phyloP scores from a whole-genome alignment of 768 basidiomycete species.

The Rhizopogon vinicolor region DNA sequence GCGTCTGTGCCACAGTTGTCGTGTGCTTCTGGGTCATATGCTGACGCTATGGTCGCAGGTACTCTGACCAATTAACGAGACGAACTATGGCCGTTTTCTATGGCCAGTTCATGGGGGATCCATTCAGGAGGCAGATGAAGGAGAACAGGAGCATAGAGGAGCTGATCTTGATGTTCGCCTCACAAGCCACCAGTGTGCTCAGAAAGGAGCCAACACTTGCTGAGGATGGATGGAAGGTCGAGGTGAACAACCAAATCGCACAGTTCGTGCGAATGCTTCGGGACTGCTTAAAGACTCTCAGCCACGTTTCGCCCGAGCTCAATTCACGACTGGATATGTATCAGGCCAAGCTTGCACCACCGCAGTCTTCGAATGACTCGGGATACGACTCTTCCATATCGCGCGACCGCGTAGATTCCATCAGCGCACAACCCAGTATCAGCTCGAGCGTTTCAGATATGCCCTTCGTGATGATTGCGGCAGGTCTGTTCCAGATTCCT shows the following conservation, averaged over 20 bases:
- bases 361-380: constrained; percentile 54
- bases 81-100: constrained; percentile 92
- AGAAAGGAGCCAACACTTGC: constrained; percentile 84
- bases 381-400: constrained; percentile 63
- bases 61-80: constrained; percentile 85
- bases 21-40: constrained; percentile 3
- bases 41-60: constrained; percentile 39
- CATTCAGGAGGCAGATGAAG: constrained; percentile 86
- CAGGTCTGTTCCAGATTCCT: constrained; percentile 69
- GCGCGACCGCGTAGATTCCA: constrained; percentile 50
- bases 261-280: constrained; percentile 83
- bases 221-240: constrained; percentile 88
- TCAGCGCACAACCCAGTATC: constrained; percentile 31
- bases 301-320: constrained; percentile 82
- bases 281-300: constrained; percentile 68
- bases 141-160: constrained; percentile 98
- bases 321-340: constrained; percentile 80
- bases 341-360: constrained; percentile 70
- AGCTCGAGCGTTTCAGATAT: constrained; percentile 63
- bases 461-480: constrained; percentile 68
- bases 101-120: constrained; percentile 80
- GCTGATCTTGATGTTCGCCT: constrained; percentile 93
- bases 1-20: constrained; percentile 50
- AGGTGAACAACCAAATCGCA: constrained; percentile 89
- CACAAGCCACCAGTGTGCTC: constrained; percentile 80